These are phyloP conservation scores for Phytophthora lateralis DNA, from an alignment of 352 stramenopile genomes.

Conservation along the genomic window DNA sequence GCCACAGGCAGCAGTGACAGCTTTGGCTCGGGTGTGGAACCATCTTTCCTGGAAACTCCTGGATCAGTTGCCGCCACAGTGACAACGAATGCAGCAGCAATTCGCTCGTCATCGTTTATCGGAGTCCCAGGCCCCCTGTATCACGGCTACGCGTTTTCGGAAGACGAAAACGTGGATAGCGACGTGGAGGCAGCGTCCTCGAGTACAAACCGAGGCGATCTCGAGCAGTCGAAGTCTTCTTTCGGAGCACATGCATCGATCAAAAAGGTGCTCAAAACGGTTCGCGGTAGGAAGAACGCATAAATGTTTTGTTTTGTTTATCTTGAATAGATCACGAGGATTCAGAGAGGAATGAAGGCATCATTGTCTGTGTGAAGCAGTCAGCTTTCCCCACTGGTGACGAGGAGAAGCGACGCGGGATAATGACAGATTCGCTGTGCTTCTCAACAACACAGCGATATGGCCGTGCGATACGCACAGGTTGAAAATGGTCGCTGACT, in stretches of 20 bases:
- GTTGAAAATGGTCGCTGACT: slow-evolving; percentile 48
- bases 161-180: slow-evolving; percentile 78
- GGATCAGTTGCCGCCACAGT: slow-evolving; percentile 14
- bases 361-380: slow-evolving; percentile 14
- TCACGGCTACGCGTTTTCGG: slow-evolving; percentile 81
- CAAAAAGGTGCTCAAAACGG: slow-evolving; percentile 84
- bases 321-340: slow-evolving; percentile 15
- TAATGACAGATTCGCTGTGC: slow-evolving; percentile 46
- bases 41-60: slow-evolving; percentile 27
- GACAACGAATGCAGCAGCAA: slow-evolving; percentile 10
- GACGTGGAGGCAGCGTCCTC: slow-evolving; percentile 59
- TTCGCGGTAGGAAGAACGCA: slow-evolving; percentile 74
- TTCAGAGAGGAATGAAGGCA: slow-evolving; percentile 10
- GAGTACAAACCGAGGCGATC: slow-evolving; percentile 20
- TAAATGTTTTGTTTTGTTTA: slow-evolving; percentile 21
- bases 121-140: slow-evolving; percentile 35
- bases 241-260: slow-evolving; percentile 39
- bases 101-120: slow-evolving; percentile 20
- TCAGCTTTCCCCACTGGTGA: slow-evolving; percentile 7
- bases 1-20: slow-evolving; percentile 22
- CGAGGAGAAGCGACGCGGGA: slow-evolving; percentile 21
- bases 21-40: slow-evolving; percentile 20
- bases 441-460: slow-evolving; percentile 38
- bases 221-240: slow-evolving; percentile 19
- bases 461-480: slow-evolving; percentile 34